phyloP scores from a whole-genome alignment of 2,329 filamentous ascomycete species.

The Aspergillus costaricaensis region DNA sequence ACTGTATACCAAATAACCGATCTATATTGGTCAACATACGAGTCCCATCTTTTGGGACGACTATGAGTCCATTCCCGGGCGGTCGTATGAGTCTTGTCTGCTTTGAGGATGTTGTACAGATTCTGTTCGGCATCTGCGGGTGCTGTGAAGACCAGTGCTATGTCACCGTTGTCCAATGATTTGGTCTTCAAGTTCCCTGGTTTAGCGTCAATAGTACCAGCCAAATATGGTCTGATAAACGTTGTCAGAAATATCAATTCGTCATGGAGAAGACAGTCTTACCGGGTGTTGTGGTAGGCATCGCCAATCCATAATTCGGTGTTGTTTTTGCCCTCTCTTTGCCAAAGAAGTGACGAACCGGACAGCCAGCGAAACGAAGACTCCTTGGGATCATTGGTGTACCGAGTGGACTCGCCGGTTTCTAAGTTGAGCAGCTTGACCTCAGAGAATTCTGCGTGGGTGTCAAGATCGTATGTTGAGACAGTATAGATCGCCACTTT shows the following conservation, averaged over 20 bases:
- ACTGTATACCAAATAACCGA: conserved; percentile 6
- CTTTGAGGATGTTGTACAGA: not conserved
- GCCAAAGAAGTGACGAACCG: not conserved
- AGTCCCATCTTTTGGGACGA: conserved; percentile 6
- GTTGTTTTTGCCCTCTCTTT: not conserved
- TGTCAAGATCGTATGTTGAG: not conserved
- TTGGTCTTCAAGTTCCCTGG: not conserved
- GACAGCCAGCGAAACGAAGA: conserved; percentile 2
- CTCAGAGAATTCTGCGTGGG: not conserved
- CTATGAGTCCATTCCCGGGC: conserved; percentile 1
- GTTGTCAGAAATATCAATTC: not conserved
- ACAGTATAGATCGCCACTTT: conserved; percentile 1
- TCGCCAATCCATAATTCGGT: conserved; percentile 5
- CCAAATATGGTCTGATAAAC: not conserved
- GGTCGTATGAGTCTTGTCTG: not conserved
- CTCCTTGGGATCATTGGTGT: conserved; percentile 5
- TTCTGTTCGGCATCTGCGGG: not conserved
- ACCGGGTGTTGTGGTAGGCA: not conserved
- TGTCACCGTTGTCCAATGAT: not conserved
- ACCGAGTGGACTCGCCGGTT: not conserved
- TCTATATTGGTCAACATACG: not conserved
- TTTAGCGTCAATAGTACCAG: conserved; percentile 2
- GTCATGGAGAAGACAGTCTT: not conserved
- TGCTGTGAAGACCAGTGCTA: conserved; percentile 2
- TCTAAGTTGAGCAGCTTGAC: conserved; percentile 1